Evolutionary conservation across 2,329 filamentous ascomycete species (phyloP), one percentile per base, ranked within the genome.

Genomic region (Fusarium sp.): DNA sequence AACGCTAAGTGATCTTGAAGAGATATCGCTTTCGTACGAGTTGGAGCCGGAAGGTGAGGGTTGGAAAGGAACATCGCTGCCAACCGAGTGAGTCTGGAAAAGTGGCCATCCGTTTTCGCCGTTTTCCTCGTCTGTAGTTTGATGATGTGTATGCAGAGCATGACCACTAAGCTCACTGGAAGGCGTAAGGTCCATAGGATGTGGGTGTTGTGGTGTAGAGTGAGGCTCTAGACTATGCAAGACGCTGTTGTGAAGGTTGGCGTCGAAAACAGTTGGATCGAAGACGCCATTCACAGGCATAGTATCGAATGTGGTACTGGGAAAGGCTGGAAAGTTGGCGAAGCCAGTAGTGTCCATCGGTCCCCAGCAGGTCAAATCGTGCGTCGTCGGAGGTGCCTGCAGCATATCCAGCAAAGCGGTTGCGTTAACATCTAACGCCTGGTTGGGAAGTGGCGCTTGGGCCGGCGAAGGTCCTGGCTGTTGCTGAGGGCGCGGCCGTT

Each of bases 321-420:
- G 65, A 17, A 74, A 74, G 15, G 46, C 41, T 11, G 72, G 41
- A 40, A 74, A 71, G 52, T 73, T 72, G 48, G 62, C 62, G 26
- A 74, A 74, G 41, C 62, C 54, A 3, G 71, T 56, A 28, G 71
- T 62, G 22, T 74, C 72, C 69, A 74, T 74, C 19, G 72, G 72
- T 15, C 70, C 69, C 72, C 72, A 74, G 19, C 67, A 71, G 30
- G 65, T 70, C 39, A 74, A n/a, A 54, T 74, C 72, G 55, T 74
- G 72, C 22, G 67, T 65, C 13, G 72, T 66, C 32, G 72, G 70
- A n/a, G 70, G 72, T 41, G 67, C 67, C 62, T 74, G 72, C n/a
- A 74, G 30, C 71, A 74, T 74, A 48, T 74, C 72, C 45, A 74
- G 65, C 40, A 74, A 60, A 26, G 72, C 72, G 14, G 67, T 73